Evolutionary conservation across 2,329 filamentous ascomycete species (phyloP), one percentile per base, ranked within the genome.

Genomic region (Clonostachys chloroleuca): DNA sequence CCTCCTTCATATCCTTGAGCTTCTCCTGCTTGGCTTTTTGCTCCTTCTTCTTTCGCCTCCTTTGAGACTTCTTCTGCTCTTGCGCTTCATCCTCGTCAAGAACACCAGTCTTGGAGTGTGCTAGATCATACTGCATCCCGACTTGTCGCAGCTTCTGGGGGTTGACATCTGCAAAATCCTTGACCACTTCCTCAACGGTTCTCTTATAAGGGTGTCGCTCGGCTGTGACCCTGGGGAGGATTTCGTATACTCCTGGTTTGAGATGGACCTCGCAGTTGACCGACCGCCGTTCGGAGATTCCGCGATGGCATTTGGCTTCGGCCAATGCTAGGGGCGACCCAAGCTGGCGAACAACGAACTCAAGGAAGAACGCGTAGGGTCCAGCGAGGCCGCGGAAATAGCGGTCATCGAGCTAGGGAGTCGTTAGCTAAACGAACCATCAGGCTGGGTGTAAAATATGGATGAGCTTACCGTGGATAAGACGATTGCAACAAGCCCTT

Each of bases 261-360:
- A 90, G 77, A 36, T 82, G 71, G n/a, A 89, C 70, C 57, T 90
- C 87, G n/a, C 81, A 84, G 48, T 80, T 87, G 13, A 88, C 80
- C 2, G 82, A 84, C 8, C 87, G 78, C 43, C 72, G 77, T 70
- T 84, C 64, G 56, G 61, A 64, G 12, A 53, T 53, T 55, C 53
- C n/a, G 48, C 47, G 13, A 56, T 43, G 6, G 9, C 44, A 35
- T 12, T 41, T 34, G 6, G 42, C 47, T 37, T 49, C 44, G 35
- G 40, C 42, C 34, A 49, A 16, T 8, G 30, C 36, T 13, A 14
- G 34, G 5, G 44, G 34, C 4, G 44, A 34, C 5, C 42, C 44
- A 6, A 49, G 45, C 43, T 64, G 62, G n/a, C 67, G 63, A 1
- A 75, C 59, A 6, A 73, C 56, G 48, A 75, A 76, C 48, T 70